Evolutionary conservation across 139 green algal genomes (phyloP).

Genomic region (Tetradesmus lagerheimii): DNA sequence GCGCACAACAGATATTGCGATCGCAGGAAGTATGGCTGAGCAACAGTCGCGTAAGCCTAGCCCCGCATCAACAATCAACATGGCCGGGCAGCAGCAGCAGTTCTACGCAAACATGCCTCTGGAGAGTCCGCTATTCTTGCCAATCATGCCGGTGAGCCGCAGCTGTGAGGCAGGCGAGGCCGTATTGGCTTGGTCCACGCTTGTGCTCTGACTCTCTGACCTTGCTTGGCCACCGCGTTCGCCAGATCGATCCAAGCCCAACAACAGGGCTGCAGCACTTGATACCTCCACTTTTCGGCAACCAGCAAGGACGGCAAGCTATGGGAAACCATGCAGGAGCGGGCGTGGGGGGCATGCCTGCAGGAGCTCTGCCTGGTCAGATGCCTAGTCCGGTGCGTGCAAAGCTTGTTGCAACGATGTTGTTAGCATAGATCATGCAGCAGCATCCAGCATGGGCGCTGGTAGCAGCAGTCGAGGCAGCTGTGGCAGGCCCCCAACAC

Average conservation of each 20-base stretch:
- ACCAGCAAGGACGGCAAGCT: conserved; percentile 12
- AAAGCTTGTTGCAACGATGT: background rate
- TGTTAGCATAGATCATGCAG: background rate
- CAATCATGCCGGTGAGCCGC: conserved; percentile 49
- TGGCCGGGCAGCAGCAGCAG: conserved; percentile 19
- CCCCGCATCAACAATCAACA: background rate
- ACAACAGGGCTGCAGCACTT: conserved; percentile 65
- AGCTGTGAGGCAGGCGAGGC: conserved; percentile 10
- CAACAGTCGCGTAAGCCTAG: background rate
- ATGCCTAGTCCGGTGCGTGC: conserved; percentile 35
- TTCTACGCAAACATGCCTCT: conserved; percentile 34
- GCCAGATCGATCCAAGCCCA: conserved; percentile 66
- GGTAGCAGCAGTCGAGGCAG: background rate
- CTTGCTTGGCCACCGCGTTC: background rate
- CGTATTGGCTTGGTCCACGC: background rate
- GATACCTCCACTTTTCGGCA: conserved; percentile 61
- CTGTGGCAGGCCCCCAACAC: background rate
- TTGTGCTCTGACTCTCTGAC: conserved; percentile 13
- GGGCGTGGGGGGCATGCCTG: background rate
- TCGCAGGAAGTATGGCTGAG: background rate
- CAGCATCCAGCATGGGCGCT: background rate
- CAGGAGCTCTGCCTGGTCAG: conserved; percentile 6
- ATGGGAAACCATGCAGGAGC: background rate
- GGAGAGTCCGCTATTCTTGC: conserved; percentile 57
- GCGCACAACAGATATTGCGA: background rate